phyloP scores from a whole-genome alignment of 768 basidiomycete genomes.

The Leccinum sublutescens region DNA sequence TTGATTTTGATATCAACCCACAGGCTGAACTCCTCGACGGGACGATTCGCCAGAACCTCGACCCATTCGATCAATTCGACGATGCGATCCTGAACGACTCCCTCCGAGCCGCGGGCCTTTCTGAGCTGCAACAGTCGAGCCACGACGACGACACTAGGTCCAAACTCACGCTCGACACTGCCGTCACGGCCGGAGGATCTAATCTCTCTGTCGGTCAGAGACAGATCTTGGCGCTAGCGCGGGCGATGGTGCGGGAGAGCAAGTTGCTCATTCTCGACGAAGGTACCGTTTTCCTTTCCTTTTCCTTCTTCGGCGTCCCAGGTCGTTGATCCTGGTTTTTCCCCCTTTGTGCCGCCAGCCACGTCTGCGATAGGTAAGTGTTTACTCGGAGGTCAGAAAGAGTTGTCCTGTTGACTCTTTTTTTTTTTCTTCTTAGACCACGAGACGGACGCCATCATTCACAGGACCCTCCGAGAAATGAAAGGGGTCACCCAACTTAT shows the following conservation, averaged over 20 bases:
- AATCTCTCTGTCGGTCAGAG: conserved; percentile 45
- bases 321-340: background rate
- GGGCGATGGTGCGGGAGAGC: conserved; percentile 40
- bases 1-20: background rate
- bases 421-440: background rate
- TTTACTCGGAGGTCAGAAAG: too few relatives aligned
- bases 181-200: conserved; percentile 36
- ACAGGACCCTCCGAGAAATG: conserved; percentile 5
- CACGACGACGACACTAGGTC: background rate
- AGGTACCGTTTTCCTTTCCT: conserved; percentile 14
- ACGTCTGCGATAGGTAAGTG: conserved; percentile 13
- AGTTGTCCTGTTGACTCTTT: background rate
- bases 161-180: conserved; percentile 42
- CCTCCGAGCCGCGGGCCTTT: conserved; percentile 40
- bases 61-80: conserved; percentile 49
- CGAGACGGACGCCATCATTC: conserved; percentile 10
- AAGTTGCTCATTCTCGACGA: conserved; percentile 50
- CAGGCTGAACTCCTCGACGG: conserved; percentile 40
- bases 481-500: conserved; percentile 10
- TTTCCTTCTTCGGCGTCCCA: too few relatives aligned
- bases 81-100: conserved; percentile 43
- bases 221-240: conserved; percentile 46
- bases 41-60: conserved; percentile 46
- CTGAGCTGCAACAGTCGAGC: conserved; percentile 23
- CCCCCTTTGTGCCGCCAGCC: background rate